A percentile compares a stretch with the other conserved stretches of the same genome.
phyloP scores from a whole-genome alignment of 192 early-diverging fungal species.

The Irineochytrium annulatum region DNA sequence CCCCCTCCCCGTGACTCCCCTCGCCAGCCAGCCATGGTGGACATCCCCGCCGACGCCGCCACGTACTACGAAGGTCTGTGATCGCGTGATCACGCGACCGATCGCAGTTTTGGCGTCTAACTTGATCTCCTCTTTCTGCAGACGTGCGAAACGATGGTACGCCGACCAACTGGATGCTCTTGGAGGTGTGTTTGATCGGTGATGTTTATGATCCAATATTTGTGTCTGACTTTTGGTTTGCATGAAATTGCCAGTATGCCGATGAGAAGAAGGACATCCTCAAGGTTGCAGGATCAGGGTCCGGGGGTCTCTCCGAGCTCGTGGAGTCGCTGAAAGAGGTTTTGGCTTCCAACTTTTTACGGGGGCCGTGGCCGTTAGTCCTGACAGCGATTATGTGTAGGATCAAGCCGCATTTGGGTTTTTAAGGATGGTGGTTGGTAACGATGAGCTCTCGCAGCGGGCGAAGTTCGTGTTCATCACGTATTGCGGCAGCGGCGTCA shows the following conservation, averaged over 20 bases:
- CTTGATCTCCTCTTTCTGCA: too few species aligned
- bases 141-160: slow-evolving; percentile 53
- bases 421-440: slow-evolving; percentile 60
- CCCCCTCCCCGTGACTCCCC: too few species aligned
- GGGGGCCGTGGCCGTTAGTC: neutral
- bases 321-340: slow-evolving; percentile 46
- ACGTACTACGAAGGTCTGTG: neutral
- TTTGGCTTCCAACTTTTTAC: neutral
- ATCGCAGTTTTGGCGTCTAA: too few species aligned
- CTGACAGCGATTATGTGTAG: neutral
- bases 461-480: slow-evolving; percentile 42
- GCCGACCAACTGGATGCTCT: slow-evolving; percentile 54
- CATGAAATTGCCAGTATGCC: neutral
- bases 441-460: slow-evolving; percentile 50
- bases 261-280: slow-evolving; percentile 38
- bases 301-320: slow-evolving; percentile 65
- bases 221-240: neutral
- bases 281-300: slow-evolving; percentile 33
- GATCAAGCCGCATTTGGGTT: slow-evolving; percentile 78
- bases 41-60: neutral
- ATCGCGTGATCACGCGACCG: too few species aligned
- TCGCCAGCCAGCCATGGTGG: too few species aligned
- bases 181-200: neutral
- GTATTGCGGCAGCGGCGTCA: slow-evolving; percentile 28
- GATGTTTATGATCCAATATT: neutral